Conservation (phyloP, 768 basidiomycete genomes). For the Rhodosporidiobolus sp. region DNA sequence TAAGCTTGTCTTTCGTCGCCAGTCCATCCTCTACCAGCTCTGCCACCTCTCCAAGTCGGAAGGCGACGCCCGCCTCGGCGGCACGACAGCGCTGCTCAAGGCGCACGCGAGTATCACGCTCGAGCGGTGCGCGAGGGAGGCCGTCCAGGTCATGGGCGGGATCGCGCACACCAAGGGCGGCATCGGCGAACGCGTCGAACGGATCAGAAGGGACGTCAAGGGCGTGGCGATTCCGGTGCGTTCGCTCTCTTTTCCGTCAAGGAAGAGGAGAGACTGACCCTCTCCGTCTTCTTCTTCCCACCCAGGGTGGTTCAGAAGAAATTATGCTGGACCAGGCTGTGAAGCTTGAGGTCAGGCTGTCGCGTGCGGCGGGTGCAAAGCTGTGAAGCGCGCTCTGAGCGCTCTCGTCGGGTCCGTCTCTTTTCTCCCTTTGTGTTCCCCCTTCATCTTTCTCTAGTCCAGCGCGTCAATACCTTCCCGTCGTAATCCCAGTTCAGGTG, state of each 20-base stretch:
- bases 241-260: background rate
- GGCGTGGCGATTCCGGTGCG: constrained; percentile 39
- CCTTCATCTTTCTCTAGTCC: too few relatives aligned
- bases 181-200: constrained; percentile 40
- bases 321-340: constrained; percentile 34
- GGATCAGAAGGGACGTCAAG: constrained; percentile 37
- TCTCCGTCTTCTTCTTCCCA: background rate
- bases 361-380: too few relatives aligned
- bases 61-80: constrained; percentile 38
- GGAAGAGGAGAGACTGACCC: background rate
- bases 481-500: too few relatives aligned
- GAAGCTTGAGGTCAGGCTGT: constrained; percentile 3
- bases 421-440: too few relatives aligned
- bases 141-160: constrained; percentile 43
- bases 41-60: constrained; percentile 31
- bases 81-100: constrained; percentile 43
- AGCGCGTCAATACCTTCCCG: too few relatives aligned
- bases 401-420: too few relatives aligned
- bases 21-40: constrained; percentile 37
- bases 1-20: background rate
- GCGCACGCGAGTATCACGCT: constrained; percentile 36
- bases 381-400: too few relatives aligned
- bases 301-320: constrained; percentile 17
- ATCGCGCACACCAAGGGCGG: constrained; percentile 41
- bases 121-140: constrained; percentile 38